Base-by-base conservation (phyloP, 352 stramenopile genomes). In the Phytophthora idaei region DNA sequence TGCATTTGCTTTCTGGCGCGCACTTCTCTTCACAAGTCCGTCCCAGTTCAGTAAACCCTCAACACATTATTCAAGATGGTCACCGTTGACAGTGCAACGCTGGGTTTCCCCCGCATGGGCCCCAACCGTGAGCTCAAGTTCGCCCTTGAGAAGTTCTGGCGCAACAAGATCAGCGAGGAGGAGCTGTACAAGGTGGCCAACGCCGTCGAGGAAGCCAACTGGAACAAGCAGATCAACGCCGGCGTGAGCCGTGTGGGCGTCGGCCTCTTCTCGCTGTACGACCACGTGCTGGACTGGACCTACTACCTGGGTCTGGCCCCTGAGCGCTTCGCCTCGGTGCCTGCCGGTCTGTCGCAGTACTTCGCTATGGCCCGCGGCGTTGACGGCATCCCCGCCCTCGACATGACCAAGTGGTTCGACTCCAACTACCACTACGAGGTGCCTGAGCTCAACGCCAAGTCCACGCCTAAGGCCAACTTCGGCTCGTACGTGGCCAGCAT, bases 351-450 rank as follows among this genome's bases (percentile, higher is more conserved):
- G 3, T 57, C 81, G 36, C 85, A 92, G 69, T 93, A 97, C 78
- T 97, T 98, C 74, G 88, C 89, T 51, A 97, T 98, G 90, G 89
- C 90, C 4, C 86, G 91, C 49, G 92, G 92, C 47, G 78, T 95
- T 3, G 90, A 98, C 71, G 90, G 89, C 61, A 96, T 95, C 71
- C 77, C 81, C 8, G 93, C 93, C 6, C 82, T 98, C 37, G 93
- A 97, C 71, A 97, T 98, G 93, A 98, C 89, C 72, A 97, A 98
- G 81, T 98, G 90, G 89, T 97, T 98, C 72, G 93, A 97, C 76
- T 94, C 87, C 42, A 98, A 98, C 87, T 98, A 98, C 77, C 93
- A 98, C 83, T 98, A 98, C 85, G 92, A 97, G 72, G 91, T 98
- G 45, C 91, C 93, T 2, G 93, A 98, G 83, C 73, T 97, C 21